Evolutionary conservation across 2,329 filamentous ascomycete genomes (phyloP).

Genomic region (Metarhizium brunneum): DNA sequence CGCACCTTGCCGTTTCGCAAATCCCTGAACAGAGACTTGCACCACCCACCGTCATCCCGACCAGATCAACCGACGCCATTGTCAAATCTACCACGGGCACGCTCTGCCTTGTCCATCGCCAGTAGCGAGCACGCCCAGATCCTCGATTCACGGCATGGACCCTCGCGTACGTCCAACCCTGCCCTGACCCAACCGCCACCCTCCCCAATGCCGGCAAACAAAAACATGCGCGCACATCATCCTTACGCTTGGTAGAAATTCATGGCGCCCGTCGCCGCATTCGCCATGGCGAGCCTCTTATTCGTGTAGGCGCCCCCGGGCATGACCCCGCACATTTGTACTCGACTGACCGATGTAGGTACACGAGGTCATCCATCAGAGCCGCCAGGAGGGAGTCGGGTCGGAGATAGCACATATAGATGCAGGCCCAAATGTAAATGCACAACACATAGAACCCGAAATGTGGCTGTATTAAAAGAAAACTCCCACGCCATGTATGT

Average conservation of each 20-base stretch:
- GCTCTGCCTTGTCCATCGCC: neutral
- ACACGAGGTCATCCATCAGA: constrained; percentile 32
- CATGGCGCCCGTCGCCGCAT: constrained; percentile 41
- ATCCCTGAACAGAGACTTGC: too few species aligned
- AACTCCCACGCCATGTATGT: constrained; percentile 8
- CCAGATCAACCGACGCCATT: too few species aligned
- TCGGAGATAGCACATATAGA: constrained; percentile 2
- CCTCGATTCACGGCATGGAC: constrained; percentile 13
- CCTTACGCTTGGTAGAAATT: constrained; percentile 24
- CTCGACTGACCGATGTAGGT: constrained; percentile 16
- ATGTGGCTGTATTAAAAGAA: neutral
- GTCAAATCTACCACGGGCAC: neutral
- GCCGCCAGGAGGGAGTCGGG: constrained; percentile 25
- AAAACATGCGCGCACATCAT: neutral
- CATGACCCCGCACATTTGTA: neutral
- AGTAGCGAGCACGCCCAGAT: neutral
- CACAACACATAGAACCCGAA: neutral
- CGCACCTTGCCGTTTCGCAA: too few species aligned
- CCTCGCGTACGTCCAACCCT: constrained; percentile 15
- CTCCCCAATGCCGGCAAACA: too few species aligned
- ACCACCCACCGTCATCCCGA: too few species aligned
- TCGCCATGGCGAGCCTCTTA: constrained; percentile 43
- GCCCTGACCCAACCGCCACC: neutral
- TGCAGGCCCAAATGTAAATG: neutral
- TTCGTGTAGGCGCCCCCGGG: constrained; percentile 28